Percentiles rank a stretch among this genome's conserved stretches.
phyloP scores from a whole-genome alignment of 2,329 filamentous ascomycete species.

The Penicillium sp. region DNA sequence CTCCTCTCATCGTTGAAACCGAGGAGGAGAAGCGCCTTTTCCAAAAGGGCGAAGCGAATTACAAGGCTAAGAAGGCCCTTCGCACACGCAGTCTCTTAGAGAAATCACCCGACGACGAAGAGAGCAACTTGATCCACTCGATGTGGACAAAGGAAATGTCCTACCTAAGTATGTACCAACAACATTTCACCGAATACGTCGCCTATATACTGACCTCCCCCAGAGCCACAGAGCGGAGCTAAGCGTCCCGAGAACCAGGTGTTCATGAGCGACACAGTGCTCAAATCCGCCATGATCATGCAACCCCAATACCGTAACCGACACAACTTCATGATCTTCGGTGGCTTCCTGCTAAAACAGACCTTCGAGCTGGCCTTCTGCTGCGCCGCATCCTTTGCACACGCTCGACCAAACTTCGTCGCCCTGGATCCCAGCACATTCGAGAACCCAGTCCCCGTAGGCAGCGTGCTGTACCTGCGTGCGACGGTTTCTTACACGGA shows the following conservation, averaged over 20 bases:
- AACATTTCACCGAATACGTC: not conserved
- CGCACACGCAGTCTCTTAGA: slow-evolving; percentile 61
- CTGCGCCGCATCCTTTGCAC: slow-evolving; percentile 68
- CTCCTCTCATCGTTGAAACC: slow-evolving; percentile 61
- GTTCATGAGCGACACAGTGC: slow-evolving; percentile 61
- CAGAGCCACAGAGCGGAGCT: slow-evolving; percentile 55
- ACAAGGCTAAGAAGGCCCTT: slow-evolving; percentile 63
- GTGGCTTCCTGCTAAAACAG: slow-evolving; percentile 70
- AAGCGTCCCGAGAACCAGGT: slow-evolving; percentile 57
- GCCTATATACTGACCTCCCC: not conserved
- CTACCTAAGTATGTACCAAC: slow-evolving; percentile 52
- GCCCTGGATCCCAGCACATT: slow-evolving; percentile 72
- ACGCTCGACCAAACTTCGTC: slow-evolving; percentile 67
- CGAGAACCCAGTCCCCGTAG: slow-evolving; percentile 71
- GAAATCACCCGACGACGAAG: slow-evolving; percentile 67
- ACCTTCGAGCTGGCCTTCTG: slow-evolving; percentile 76
- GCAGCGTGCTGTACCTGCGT: slow-evolving; percentile 70
- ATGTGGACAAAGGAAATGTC: slow-evolving; percentile 69
- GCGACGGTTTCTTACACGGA: slow-evolving; percentile 72
- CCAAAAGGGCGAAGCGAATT: slow-evolving; percentile 63
- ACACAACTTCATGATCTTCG: slow-evolving; percentile 77
- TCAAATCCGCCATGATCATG: slow-evolving; percentile 70
- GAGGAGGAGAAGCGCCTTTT: slow-evolving; percentile 64
- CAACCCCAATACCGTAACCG: slow-evolving; percentile 69
- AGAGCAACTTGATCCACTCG: slow-evolving; percentile 68